A percentile compares a stretch with the other conserved stretches of the same genome.
Evolutionary conservation across 805 yeast species (phyloP).

Genomic region (Candida suzukii): DNA sequence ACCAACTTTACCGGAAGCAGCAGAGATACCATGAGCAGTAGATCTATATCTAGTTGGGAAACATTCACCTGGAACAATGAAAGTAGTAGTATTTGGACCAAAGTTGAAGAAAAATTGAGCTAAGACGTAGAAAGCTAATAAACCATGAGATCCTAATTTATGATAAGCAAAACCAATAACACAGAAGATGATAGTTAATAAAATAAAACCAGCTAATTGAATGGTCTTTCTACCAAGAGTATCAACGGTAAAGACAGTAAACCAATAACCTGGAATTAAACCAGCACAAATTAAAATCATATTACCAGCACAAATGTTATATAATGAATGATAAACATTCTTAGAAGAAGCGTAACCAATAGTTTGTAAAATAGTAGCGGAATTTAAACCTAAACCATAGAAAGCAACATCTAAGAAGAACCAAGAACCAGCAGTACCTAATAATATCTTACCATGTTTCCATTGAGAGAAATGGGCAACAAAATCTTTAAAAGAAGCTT

Average conservation of each 20-base stretch:
- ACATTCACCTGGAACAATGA: slow-evolving; percentile 84
- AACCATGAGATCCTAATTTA: slow-evolving; percentile 57
- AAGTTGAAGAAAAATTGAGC: slow-evolving; percentile 86
- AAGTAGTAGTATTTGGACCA: slow-evolving; percentile 91
- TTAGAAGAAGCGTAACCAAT: slow-evolving; percentile 75
- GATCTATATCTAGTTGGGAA: slow-evolving; percentile 96
- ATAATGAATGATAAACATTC: slow-evolving; percentile 64
- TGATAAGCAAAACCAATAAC: slow-evolving; percentile 79
- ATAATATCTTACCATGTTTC: slow-evolving; percentile 75
- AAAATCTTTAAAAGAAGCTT: slow-evolving; percentile 77
- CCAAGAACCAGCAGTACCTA: slow-evolving; percentile 93
- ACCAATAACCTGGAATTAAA: slow-evolving; percentile 92
- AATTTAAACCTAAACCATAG: slow-evolving; percentile 82
- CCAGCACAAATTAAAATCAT: slow-evolving; percentile 92
- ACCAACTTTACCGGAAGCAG: slow-evolving; percentile 89
- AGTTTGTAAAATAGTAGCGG: slow-evolving; percentile 70
- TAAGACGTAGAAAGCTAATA: slow-evolving; percentile 70
- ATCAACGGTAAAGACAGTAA: slow-evolving; percentile 73
- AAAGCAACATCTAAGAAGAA: slow-evolving; percentile 84
- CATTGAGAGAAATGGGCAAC: slow-evolving; percentile 69
- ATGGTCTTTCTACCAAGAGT: slow-evolving; percentile 78
- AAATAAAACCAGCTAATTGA: slow-evolving; percentile 67
- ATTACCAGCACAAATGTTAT: slow-evolving; percentile 85
- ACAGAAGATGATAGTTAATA: slow-evolving; percentile 69
- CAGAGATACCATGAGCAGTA: slow-evolving; percentile 91